phyloP scores from a whole-genome alignment of 2,329 filamentous ascomycete genomes.

The Penicillium paneum region DNA sequence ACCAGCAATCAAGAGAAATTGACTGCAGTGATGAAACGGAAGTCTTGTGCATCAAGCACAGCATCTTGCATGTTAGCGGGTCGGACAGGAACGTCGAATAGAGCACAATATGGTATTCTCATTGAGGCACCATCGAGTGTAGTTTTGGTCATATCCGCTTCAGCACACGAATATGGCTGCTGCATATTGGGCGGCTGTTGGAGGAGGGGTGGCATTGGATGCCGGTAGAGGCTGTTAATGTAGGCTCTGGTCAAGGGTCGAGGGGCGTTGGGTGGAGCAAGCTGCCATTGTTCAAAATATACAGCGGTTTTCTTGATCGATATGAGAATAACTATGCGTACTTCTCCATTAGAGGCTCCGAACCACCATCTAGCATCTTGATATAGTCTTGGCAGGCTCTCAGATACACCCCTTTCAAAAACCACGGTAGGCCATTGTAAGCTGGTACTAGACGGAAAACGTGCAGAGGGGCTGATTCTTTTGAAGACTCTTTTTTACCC shows the following conservation, averaged over 20 bases:
- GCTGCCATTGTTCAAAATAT: slow-evolving; percentile 1
- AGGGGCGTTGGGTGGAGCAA: not conserved
- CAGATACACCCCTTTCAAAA: slow-evolving; percentile 5
- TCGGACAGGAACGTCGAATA: not conserved
- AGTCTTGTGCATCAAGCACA: not conserved
- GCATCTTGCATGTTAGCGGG: not conserved
- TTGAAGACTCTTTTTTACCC: too few species aligned
- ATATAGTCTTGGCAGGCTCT: slow-evolving; percentile 1
- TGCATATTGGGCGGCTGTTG: not conserved
- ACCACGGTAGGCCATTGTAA: slow-evolving; percentile 6
- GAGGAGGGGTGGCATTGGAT: not conserved
- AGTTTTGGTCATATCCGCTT: not conserved
- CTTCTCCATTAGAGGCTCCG: not conserved
- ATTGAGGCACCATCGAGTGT: not conserved
- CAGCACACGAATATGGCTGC: not conserved
- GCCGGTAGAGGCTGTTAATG: not conserved
- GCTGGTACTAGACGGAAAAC: not conserved
- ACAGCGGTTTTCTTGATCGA: not conserved
- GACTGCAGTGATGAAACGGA: not conserved
- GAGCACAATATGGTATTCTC: not conserved
- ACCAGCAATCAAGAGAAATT: not conserved
- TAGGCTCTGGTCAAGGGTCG: not conserved
- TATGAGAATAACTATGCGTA: slow-evolving; percentile 3
- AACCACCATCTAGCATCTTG: slow-evolving; percentile 7
- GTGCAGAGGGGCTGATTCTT: not conserved